phyloP scores from a whole-genome alignment of 768 basidiomycete genomes.

The Serendipita sp. region DNA sequence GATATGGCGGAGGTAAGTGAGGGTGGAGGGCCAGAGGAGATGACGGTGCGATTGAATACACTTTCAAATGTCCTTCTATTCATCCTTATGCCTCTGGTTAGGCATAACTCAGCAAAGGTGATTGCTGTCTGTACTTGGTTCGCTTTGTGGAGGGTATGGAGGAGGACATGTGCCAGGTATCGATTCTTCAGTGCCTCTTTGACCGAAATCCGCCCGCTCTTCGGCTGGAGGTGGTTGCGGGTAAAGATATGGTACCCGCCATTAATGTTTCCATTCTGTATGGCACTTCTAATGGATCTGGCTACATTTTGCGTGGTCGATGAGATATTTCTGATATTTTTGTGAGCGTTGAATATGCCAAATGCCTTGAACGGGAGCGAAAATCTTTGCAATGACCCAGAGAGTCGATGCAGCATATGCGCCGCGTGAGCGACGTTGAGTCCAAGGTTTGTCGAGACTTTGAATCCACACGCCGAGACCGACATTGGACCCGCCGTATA shows the following conservation, averaged over 20 bases:
- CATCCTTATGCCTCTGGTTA: neutral
- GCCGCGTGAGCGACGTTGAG: neutral
- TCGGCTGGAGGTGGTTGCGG: neutral
- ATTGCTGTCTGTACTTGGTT: neutral
- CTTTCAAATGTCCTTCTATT: neutral
- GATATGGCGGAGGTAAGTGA: neutral
- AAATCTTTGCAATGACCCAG: neutral
- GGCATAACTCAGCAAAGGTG: neutral
- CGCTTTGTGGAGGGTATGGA: neutral
- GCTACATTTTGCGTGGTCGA: neutral
- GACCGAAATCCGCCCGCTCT: neutral
- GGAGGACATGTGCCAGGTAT: neutral
- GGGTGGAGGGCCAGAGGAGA: neutral
- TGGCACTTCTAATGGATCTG: neutral
- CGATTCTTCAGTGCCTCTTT: neutral
- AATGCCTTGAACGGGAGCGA: too few species aligned
- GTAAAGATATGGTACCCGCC: neutral
- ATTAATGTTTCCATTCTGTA: neutral
- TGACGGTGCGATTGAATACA: neutral
- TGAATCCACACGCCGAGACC: too few species aligned
- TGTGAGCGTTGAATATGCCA: too few species aligned
- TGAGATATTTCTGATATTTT: neutral
- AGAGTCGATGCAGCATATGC: neutral
- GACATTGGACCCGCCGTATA: too few species aligned
- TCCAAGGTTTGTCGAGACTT: too few species aligned